phyloP scores from a whole-genome alignment of 345 rosid species.

The Clausena lansium region DNA sequence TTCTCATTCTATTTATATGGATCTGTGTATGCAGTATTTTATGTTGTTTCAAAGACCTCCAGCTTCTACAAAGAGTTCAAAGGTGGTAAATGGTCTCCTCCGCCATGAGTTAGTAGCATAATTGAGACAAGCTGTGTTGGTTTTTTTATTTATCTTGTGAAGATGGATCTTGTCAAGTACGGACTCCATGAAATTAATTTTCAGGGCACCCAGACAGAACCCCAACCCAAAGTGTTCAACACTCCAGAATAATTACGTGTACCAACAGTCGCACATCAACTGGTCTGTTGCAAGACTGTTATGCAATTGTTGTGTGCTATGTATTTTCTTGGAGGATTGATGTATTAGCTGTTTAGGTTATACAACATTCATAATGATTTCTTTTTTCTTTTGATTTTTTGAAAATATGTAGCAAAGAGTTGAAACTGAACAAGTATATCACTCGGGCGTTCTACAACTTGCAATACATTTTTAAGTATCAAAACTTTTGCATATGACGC shows the following conservation, averaged over 20 bases:
- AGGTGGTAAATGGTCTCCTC: slow-evolving; percentile 65
- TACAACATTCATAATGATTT: neutral
- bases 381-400: neutral
- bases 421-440: neutral
- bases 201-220: neutral
- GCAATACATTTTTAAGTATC: neutral
- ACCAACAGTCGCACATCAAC: neutral
- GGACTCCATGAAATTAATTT: neutral
- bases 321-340: neutral
- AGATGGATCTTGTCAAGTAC: neutral
- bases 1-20: slow-evolving; percentile 6
- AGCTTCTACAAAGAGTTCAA: slow-evolving; percentile 60
- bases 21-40: slow-evolving; percentile 48
- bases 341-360: too few relatives aligned
- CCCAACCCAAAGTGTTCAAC: neutral
- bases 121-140: neutral
- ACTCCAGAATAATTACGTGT: neutral
- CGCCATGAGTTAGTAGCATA: slow-evolving; percentile 2
- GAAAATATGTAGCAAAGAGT: neutral
- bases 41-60: slow-evolving; percentile 64
- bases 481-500: neutral
- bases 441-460: too few relatives aligned
- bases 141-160: neutral
- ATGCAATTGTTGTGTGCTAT: neutral
- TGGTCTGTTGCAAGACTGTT: neutral